These are phyloP conservation scores for Rhizopogon roseolus DNA, from an alignment of 768 basidiomycete genomes.

Conservation along the genomic window DNA sequence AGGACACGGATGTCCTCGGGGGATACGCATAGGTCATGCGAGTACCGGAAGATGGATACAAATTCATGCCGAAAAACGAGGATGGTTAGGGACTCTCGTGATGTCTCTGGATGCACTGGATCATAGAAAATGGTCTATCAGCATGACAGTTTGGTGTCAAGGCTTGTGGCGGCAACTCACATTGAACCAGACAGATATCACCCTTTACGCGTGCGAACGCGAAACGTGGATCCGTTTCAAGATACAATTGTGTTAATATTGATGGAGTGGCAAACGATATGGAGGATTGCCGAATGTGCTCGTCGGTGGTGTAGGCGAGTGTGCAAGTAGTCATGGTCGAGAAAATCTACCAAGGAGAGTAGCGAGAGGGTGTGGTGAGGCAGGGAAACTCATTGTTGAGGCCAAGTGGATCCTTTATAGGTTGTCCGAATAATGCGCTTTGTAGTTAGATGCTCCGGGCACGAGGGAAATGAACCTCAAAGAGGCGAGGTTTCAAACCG, in stretches of 20 bases:
- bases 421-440: background rate
- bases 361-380: background rate
- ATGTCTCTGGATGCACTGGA: slow-evolving; percentile 5
- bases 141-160: background rate
- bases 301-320: background rate
- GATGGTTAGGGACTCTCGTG: slow-evolving; percentile 14
- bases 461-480: slow-evolving; percentile 2
- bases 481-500: slow-evolving; percentile 2
- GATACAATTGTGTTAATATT: slow-evolving; percentile 10
- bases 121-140: background rate
- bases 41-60: slow-evolving; percentile 58
- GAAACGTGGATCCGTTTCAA: slow-evolving; percentile 25
- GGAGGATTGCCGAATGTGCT: background rate
- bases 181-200: slow-evolving; percentile 24
- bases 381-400: background rate
- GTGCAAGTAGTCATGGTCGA: background rate
- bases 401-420: background rate
- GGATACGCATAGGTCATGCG: slow-evolving; percentile 38
- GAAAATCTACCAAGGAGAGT: background rate
- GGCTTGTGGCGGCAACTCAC: slow-evolving; percentile 11
- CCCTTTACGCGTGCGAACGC: slow-evolving; percentile 27
- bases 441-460: slow-evolving; percentile 4
- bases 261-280: slow-evolving; percentile 17
- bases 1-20: slow-evolving; percentile 41
- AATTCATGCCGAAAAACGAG: slow-evolving; percentile 46